Percentiles rank a stretch among this genome's conserved stretches.
Evolutionary conservation across 2,329 filamentous ascomycete genomes (phyloP).

Genomic region (Didymella keratinophila): DNA sequence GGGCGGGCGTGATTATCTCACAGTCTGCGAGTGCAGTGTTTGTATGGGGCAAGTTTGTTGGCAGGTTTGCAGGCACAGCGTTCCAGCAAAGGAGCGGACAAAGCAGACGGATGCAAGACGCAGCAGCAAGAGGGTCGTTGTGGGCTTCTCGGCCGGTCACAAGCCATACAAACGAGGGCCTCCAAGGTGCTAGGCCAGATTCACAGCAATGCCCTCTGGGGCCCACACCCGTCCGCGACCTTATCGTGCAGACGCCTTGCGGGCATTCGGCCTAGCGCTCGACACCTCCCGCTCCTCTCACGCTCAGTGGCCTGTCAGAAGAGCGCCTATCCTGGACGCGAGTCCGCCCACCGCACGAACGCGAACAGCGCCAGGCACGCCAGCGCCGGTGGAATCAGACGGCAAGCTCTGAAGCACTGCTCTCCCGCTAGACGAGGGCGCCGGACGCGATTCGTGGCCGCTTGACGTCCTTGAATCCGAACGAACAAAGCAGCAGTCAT

Average conservation of each 20-base stretch:
- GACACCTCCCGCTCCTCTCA: slow-evolving; percentile 25
- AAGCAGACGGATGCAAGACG: slow-evolving; percentile 18
- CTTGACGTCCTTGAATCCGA: not conserved
- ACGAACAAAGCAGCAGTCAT: slow-evolving; percentile 9
- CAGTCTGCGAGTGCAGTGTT: not conserved
- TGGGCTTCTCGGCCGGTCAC: slow-evolving; percentile 24
- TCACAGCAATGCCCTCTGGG: slow-evolving; percentile 25
- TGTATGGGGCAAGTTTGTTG: not conserved
- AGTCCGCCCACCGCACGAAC: slow-evolving; percentile 19
- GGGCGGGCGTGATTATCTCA: not conserved
- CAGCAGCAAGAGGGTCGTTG: slow-evolving; percentile 22
- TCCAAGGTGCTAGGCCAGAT: slow-evolving; percentile 29
- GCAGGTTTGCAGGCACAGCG: not conserved
- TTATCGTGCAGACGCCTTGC: slow-evolving; percentile 30
- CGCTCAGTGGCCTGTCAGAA: slow-evolving; percentile 23
- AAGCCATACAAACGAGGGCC: slow-evolving; percentile 19
- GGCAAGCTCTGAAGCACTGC: not conserved
- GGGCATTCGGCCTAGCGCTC: slow-evolving; percentile 27
- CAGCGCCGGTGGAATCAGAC: slow-evolving; percentile 4
- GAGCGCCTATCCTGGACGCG: slow-evolving; percentile 14
- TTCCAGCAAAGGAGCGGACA: slow-evolving; percentile 9
- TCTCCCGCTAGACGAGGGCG: not conserved
- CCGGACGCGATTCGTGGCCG: slow-evolving; percentile 5
- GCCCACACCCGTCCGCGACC: slow-evolving; percentile 31
- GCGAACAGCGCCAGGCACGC: slow-evolving; percentile 22